Evolutionary conservation across 176 grass and related monocot genomes (phyloP).

Genomic region (Chloris gayana): DNA sequence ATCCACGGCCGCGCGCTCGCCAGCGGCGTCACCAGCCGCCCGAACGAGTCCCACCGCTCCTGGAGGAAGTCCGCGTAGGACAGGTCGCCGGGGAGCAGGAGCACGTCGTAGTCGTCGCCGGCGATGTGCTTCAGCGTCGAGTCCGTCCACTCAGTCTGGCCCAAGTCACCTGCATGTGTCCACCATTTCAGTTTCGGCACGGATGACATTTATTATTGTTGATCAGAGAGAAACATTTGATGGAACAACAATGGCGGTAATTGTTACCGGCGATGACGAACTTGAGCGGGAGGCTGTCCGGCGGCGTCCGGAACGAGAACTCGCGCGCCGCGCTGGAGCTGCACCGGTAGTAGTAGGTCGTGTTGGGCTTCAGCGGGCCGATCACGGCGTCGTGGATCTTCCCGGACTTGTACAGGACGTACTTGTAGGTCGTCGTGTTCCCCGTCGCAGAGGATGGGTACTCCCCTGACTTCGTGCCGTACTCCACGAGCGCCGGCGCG

Average conservation of each 20-base stretch:
- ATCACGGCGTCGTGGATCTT: constrained; percentile 74
- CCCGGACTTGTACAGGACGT: constrained; percentile 73
- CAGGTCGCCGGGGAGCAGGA: constrained; percentile 70
- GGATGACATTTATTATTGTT: no score
- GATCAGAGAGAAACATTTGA: not conserved
- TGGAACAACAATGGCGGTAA: no score
- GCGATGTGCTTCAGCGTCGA: constrained; percentile 72
- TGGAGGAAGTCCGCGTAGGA: constrained; percentile 65
- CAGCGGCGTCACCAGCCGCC: constrained; percentile 68
- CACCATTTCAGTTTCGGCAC: no score
- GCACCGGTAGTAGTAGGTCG: constrained; percentile 84
- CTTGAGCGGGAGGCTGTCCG: constrained; percentile 58
- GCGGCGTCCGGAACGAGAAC: constrained; percentile 72
- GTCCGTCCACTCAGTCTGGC: constrained; percentile 62
- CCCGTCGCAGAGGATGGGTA: constrained; percentile 55
- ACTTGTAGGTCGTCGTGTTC: constrained; percentile 55
- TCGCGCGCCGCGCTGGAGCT: constrained; percentile 44
- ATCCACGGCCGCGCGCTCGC: constrained; percentile 88
- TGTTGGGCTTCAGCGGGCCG: constrained; percentile 58
- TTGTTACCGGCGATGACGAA: constrained; percentile 59
- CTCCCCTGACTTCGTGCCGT: constrained; percentile 53
- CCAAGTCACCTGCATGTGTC: constrained; percentile 59
- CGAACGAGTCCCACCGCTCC: constrained; percentile 64
- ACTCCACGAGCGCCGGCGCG: constrained; percentile 56
- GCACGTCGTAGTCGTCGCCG: constrained; percentile 45